These are phyloP conservation scores for Casuarina glauca DNA, from an alignment of 306 rosid species.

Conservation along the genomic window DNA sequence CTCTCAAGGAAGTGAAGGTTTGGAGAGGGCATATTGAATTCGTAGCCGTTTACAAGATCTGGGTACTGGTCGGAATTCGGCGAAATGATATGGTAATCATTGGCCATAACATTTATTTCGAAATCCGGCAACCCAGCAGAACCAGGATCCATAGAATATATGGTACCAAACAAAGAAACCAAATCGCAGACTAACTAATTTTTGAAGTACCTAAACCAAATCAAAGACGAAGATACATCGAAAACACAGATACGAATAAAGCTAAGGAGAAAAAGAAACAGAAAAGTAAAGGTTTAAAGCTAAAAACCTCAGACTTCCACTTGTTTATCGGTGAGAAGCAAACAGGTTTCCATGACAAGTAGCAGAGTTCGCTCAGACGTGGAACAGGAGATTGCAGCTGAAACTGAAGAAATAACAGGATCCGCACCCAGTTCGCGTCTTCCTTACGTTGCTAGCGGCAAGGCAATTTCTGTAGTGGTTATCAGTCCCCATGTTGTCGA, in stretches of 20 bases:
- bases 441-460: too few relatives aligned
- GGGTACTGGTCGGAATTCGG: conserved; percentile 26
- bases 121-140: conserved; percentile 18
- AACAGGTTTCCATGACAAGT: too few relatives aligned
- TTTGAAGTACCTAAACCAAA: neutral
- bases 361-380: too few relatives aligned
- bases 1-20: conserved; percentile 21
- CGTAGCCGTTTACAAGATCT: conserved; percentile 12
- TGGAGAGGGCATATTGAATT: conserved; percentile 22
- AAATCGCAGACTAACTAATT: neutral
- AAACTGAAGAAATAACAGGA: too few relatives aligned
- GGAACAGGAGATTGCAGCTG: too few relatives aligned
- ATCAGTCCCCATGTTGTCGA: too few relatives aligned
- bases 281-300: too few relatives aligned
- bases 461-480: too few relatives aligned
- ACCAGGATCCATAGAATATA: conserved; percentile 3
- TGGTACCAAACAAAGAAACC: neutral
- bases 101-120: conserved; percentile 4
- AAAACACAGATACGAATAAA: too few relatives aligned
- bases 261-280: neutral
- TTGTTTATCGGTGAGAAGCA: too few relatives aligned
- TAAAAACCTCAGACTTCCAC: too few relatives aligned
- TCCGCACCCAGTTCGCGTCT: too few relatives aligned
- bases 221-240: neutral
- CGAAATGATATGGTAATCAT: neutral